Conservation (phyloP, 129 eudicot species). For the Mikania micrantha region DNA sequence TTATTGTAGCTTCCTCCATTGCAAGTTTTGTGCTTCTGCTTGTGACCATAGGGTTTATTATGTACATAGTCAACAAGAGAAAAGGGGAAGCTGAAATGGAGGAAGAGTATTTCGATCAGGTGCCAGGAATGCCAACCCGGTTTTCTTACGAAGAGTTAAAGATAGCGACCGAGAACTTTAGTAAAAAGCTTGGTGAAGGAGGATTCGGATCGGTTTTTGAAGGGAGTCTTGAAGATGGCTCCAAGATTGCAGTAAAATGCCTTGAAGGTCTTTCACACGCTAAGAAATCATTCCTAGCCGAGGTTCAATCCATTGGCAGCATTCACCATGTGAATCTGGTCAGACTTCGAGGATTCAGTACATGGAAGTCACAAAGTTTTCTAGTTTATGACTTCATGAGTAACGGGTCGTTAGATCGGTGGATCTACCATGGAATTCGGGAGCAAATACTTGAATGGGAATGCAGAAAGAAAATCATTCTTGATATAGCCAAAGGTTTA, state of each 20-base stretch:
- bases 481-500: slow-evolving; percentile 42
- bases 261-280: slow-evolving; percentile 5
- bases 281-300: slow-evolving; percentile 29
- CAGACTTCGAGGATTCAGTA: slow-evolving; percentile 34
- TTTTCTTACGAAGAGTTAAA: slow-evolving; percentile 34
- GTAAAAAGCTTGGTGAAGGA: slow-evolving; percentile 43
- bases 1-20: background rate
- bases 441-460: slow-evolving; percentile 21
- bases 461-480: slow-evolving; percentile 22
- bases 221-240: slow-evolving; percentile 16
- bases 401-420: slow-evolving; percentile 31
- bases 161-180: slow-evolving; percentile 29
- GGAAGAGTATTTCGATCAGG: slow-evolving; percentile 16
- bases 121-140: slow-evolving; percentile 28
- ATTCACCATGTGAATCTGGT: slow-evolving; percentile 38
- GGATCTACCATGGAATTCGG: slow-evolving; percentile 28
- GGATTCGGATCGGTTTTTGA: slow-evolving; percentile 37
- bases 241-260: slow-evolving; percentile 26
- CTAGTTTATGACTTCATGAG: slow-evolving; percentile 34
- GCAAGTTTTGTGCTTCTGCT: background rate
- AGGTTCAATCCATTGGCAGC: slow-evolving; percentile 35
- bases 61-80: background rate
- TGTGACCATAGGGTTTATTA: background rate
- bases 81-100: slow-evolving; percentile 1
- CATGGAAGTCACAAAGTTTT: slow-evolving; percentile 19